Base-by-base conservation (phyloP, 2,329 filamentous ascomycete genomes). In the Colletotrichum limetticola region DNA sequence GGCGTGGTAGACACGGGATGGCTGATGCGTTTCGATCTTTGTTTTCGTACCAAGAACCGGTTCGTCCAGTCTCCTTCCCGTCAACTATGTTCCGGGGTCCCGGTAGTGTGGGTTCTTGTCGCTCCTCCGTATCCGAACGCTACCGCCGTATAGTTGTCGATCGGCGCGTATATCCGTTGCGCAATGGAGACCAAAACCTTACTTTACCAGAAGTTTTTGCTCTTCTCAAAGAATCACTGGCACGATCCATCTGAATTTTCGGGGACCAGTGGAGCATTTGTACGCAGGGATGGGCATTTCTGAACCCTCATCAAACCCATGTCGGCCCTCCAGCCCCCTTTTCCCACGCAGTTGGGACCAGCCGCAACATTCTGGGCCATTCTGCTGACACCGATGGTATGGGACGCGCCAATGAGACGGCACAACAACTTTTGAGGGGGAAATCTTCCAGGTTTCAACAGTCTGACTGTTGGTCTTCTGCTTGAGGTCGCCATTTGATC, bases 281-380 rank as follows among this genome's bases (percentile, higher is more conserved):
- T 63, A 68, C 52, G 24, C 37, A 71, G 58, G 57, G 58, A 58
- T 68, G 28, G 24, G 2, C n/a, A 61, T 55, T 56, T 30, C 26
- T 62, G 46, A 60, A 63, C 24, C 19, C 22, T 35, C 7, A 16
- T n/a, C 9, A 12, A n/a, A 58, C 37, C 64, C 69, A 58, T 57
- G 65, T 72, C 69, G 32, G 63, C 16, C 53, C 6, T 46, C 30
- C 65, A 62, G 49, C 68, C 69, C 58, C 58, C 58, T 35, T 72
- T 46, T 57, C 30, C 35, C 19, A 57, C 37, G 32, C 16, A 22
- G 52, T 57, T 56, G 52, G 52, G n/a, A 37, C 28, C 37, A 35
- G 55, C 46, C 42, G 46, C 60, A n/a, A 57, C 46, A 67, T 49
- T 14, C 32, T 24, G 26, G 42, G 19, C 42, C 37, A 52, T 12